A percentile compares a stretch with the other conserved stretches of the same genome.
Conservation (phyloP, 495 filamentous ascomycete genomes). For the Talaromyces stipitatus region DNA sequence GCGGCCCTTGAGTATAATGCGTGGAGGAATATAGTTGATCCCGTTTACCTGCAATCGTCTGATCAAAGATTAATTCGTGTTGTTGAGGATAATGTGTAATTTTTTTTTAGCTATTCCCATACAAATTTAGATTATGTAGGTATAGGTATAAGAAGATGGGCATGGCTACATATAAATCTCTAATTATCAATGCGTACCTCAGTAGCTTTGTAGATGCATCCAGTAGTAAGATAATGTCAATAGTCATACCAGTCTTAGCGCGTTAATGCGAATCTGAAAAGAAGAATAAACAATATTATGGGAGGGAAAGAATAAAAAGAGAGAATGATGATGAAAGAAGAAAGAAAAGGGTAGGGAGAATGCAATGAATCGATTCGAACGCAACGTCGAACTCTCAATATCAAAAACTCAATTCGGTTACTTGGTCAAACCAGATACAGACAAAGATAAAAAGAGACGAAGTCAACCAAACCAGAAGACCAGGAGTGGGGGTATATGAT, state of each 20-base stretch:
- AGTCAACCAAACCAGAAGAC: slow-evolving; percentile 1
- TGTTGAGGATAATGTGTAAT: too few species aligned
- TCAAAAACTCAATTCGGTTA: not conserved
- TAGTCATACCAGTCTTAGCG: not conserved
- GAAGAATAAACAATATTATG: not conserved
- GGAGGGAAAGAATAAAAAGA: not conserved
- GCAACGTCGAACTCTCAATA: not conserved
- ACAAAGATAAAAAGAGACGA: not conserved
- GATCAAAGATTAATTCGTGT: too few species aligned
- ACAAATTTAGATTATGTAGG: too few species aligned
- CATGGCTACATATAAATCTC: too few species aligned
- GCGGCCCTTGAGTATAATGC: too few species aligned
- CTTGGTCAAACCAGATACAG: not conserved
- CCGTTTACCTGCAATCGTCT: too few species aligned
- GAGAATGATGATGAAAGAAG: not conserved
- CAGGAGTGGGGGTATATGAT: slow-evolving; percentile 5
- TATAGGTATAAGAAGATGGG: too few species aligned
- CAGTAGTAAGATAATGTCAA: not conserved
- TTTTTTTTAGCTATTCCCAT: too few species aligned
- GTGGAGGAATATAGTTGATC: too few species aligned
- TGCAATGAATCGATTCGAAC: not conserved
- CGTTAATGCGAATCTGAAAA: not conserved
- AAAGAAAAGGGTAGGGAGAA: not conserved
- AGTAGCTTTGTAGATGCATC: too few species aligned
- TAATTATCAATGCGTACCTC: too few species aligned